These are phyloP conservation scores for Elsinoe australis DNA, from an alignment of 2,329 filamentous ascomycete species.

Conservation along the genomic window DNA sequence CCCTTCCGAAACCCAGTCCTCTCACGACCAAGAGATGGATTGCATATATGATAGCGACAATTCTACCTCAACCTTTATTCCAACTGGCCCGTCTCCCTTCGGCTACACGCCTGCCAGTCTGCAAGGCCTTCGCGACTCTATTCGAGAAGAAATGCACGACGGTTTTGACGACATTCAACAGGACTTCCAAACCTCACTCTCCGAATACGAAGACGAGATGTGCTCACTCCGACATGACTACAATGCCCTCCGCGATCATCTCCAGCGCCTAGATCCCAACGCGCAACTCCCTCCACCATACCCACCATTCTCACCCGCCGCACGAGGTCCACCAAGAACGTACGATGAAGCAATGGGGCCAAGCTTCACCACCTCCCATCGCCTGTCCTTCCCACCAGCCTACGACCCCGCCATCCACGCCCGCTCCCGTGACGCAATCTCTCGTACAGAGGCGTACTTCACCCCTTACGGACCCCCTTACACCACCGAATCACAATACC, in stretches of 20 bases:
- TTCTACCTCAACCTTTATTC: slow-evolving; percentile 22
- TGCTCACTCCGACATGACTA: slow-evolving; percentile 2
- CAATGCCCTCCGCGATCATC: slow-evolving; percentile 4
- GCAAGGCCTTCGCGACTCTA: neutral
- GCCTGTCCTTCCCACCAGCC: neutral
- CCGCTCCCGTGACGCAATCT: slow-evolving; percentile 8
- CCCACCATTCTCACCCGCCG: neutral
- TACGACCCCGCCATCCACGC: slow-evolving; percentile 3
- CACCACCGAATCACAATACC: neutral
- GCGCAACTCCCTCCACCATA: slow-evolving; percentile 4
- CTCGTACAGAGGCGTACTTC: slow-evolving; percentile 4
- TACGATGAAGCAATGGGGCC: too few relatives aligned
- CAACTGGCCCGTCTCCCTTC: neutral
- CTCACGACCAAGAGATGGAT: slow-evolving; percentile 25
- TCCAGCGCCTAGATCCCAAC: slow-evolving; percentile 4
- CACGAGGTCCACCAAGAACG: too few relatives aligned
- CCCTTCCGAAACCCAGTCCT: slow-evolving; percentile 26
- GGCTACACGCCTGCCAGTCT: too few relatives aligned
- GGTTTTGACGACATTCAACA: neutral
- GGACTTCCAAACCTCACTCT: neutral
- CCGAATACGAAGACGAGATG: slow-evolving; percentile 9
- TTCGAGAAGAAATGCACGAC: slow-evolving; percentile 1
- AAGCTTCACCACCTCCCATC: neutral
- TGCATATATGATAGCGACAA: slow-evolving; percentile 42
- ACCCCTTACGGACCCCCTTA: neutral